A percentile compares a stretch with the other conserved stretches of the same genome.
These are phyloP conservation scores for Flaveria ramosissima DNA, from an alignment of 129 eudicot species.

Conservation along the genomic window DNA sequence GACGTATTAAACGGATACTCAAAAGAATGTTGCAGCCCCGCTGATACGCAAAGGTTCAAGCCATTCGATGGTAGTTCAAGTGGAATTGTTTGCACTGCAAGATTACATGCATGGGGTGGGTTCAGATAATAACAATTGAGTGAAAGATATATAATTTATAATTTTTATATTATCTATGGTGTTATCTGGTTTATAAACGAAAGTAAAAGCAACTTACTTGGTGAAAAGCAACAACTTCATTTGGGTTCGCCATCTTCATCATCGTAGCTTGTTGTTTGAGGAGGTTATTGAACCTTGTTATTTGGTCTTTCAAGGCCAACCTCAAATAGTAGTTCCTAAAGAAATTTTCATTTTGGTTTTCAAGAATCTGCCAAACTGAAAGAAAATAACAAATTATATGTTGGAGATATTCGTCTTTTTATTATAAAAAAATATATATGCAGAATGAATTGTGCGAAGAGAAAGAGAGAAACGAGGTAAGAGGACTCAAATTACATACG, in stretches of 20 bases:
- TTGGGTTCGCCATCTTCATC: slow-evolving; percentile 28
- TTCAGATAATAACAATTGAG: too few species aligned
- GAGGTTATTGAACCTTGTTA: too few species aligned
- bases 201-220: slow-evolving; percentile 13
- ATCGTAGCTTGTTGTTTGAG: too few species aligned
- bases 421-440: too few species aligned
- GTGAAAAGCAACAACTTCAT: slow-evolving; percentile 8
- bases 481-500: not conserved
- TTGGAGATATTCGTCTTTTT: not conserved
- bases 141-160: too few species aligned
- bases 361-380: not conserved
- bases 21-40: not conserved
- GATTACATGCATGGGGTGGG: too few species aligned
- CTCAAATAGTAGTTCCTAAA: not conserved
- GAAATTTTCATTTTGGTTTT: not conserved
- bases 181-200: too few species aligned
- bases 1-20: not conserved
- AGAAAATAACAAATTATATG: not conserved
- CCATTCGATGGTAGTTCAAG: not conserved
- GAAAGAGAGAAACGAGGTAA: too few species aligned
- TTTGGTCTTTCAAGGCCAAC: not conserved
- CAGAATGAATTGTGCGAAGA: too few species aligned
- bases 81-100: not conserved
- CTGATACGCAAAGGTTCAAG: too few species aligned
- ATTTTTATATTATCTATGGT: too few species aligned